Evolutionary conservation across 2,329 filamentous ascomycete species (phyloP).

Genomic region (Penicillium sp.): DNA sequence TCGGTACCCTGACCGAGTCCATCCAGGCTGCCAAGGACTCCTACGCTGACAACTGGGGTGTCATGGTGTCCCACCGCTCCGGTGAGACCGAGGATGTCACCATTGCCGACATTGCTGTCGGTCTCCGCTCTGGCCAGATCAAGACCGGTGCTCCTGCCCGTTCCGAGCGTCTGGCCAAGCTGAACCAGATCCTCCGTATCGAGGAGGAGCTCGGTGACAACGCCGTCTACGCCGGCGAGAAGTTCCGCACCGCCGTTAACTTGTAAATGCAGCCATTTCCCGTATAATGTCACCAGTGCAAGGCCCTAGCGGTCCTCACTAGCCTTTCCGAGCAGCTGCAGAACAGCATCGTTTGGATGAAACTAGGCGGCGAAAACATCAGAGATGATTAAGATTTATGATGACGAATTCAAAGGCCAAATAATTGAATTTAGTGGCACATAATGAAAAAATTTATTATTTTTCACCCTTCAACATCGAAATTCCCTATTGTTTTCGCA

Average conservation of each 20-base stretch:
- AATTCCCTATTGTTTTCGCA: too few relatives aligned
- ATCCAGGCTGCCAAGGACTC: slow-evolving; percentile 99
- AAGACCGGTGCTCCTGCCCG: slow-evolving; percentile 95
- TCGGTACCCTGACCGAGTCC: slow-evolving; percentile 95
- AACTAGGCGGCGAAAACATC: too few relatives aligned
- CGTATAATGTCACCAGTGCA: too few relatives aligned
- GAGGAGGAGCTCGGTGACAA: slow-evolving; percentile 95
- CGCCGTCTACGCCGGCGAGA: slow-evolving; percentile 80
- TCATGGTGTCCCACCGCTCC: slow-evolving; percentile 99
- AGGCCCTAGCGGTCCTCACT: too few relatives aligned
- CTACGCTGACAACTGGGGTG: slow-evolving; percentile 88
- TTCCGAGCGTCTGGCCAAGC: slow-evolving; percentile 97
- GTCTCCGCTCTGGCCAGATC: slow-evolving; percentile 94
- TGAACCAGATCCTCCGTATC: slow-evolving; percentile 99
- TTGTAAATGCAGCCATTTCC: slow-evolving; percentile 54
- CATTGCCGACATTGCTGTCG: slow-evolving; percentile 95
- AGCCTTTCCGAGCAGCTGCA: too few relatives aligned
- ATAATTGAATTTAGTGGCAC: too few relatives aligned
- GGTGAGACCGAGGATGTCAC: slow-evolving; percentile 99
- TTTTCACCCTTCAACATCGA: too few relatives aligned
- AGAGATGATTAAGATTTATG: too few relatives aligned
- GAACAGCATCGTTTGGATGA: too few relatives aligned
- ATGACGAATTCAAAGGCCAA: too few relatives aligned
- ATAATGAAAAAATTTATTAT: too few relatives aligned
- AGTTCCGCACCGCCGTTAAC: slow-evolving; percentile 86